Evolutionary conservation across 2,329 filamentous ascomycete genomes (phyloP).

Genomic region (Aspergillus chevalieri): DNA sequence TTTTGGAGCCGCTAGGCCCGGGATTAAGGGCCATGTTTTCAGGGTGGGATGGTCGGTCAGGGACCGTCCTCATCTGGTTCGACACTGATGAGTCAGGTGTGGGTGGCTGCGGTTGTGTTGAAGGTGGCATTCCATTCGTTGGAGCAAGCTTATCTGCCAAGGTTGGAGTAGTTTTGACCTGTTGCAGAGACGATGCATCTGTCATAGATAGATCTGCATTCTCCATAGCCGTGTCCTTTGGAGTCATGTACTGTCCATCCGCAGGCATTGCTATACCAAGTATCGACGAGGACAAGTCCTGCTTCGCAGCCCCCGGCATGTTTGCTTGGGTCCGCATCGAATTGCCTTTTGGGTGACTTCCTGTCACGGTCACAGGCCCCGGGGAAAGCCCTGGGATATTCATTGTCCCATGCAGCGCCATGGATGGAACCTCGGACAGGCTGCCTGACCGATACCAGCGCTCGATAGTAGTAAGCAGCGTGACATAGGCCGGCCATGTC

Average conservation of each 20-base stretch:
- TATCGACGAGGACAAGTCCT: conserved; percentile 22
- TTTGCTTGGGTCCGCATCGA: conserved; percentile 8
- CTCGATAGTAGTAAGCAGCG: conserved; percentile 24
- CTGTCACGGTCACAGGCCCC: conserved; percentile 2
- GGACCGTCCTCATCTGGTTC: conserved; percentile 14
- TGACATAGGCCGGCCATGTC: conserved; percentile 31
- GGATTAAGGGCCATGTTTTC: conserved; percentile 6
- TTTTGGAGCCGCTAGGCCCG: conserved; percentile 1
- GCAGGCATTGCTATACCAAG: conserved; percentile 28
- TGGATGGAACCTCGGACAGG: conserved; percentile 3
- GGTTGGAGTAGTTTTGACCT: conserved; percentile 5
- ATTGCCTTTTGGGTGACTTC: conserved; percentile 4
- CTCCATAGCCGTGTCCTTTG: conserved; percentile 26
- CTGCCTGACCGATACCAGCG: conserved; percentile 20
- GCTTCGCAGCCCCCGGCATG: conserved; percentile 10
- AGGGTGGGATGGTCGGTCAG: conserved; percentile 11
- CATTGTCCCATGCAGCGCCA: conserved; percentile 6
- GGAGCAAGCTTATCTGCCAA: conserved; percentile 18
- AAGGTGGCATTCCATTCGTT: conserved; percentile 13
- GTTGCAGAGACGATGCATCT: conserved; percentile 14
- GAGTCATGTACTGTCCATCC: conserved; percentile 26
- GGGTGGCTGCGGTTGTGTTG: conserved; percentile 20
- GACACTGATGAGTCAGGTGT: conserved; percentile 30
- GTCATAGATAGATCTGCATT: conserved; percentile 21
- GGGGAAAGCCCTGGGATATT: not conserved